Conservation (phyloP, 2,329 filamentous ascomycete species). For the Purpureocillium lavendulum region DNA sequence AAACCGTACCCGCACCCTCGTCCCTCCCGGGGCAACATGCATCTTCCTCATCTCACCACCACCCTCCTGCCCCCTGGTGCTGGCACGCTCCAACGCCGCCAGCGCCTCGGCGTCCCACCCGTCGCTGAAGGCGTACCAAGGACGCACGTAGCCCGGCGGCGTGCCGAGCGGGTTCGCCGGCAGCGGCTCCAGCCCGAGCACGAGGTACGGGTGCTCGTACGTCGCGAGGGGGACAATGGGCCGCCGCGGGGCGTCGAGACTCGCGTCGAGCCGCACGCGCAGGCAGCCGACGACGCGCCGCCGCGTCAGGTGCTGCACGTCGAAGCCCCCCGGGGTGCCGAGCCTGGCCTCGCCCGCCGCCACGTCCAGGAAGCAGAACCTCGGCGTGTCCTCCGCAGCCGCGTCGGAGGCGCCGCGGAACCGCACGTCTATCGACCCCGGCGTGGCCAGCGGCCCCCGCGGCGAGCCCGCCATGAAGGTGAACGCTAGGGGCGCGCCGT, state of each 20-base stretch:
- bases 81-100: neutral
- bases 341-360: neutral
- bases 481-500: neutral
- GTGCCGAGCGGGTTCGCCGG: neutral
- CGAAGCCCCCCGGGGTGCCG: neutral
- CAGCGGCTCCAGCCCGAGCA: neutral
- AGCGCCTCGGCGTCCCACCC: neutral
- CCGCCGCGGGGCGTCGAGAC: neutral
- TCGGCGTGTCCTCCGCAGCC: neutral
- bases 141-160: neutral
- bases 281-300: neutral
- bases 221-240: neutral
- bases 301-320: neutral
- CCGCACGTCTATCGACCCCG: neutral
- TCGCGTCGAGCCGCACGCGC: neutral
- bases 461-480: neutral
- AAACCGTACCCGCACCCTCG: neutral
- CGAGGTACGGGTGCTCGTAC: neutral
- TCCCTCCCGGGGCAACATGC: slow-evolving; percentile 1
- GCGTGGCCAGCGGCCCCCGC: neutral
- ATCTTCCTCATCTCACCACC: neutral
- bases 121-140: slow-evolving; percentile 1
- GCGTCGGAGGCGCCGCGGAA: neutral
- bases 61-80: too few relatives aligned
- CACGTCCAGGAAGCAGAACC: neutral